These are phyloP conservation scores for Pleurotus sapidus DNA, from an alignment of 768 basidiomycete species.

Conservation along the genomic window DNA sequence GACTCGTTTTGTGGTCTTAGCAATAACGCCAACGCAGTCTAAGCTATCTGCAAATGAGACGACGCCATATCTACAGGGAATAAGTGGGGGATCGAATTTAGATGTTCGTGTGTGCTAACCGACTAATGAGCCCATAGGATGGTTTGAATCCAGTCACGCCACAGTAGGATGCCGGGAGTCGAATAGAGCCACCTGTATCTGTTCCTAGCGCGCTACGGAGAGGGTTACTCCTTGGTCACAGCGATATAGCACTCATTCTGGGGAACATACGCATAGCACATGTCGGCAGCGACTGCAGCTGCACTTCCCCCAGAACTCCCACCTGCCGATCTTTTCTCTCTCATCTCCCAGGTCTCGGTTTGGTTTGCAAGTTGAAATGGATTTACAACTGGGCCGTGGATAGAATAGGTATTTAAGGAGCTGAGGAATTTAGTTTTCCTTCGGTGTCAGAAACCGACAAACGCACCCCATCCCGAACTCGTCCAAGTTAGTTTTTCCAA, in stretches of 20 bases:
- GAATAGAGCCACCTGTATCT: slow-evolving; percentile 93
- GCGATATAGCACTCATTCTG: too few species aligned
- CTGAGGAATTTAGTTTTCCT: slow-evolving; percentile 29
- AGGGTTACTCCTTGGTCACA: too few species aligned
- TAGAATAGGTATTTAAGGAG: slow-evolving; percentile 73
- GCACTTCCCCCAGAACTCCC: slow-evolving; percentile 96
- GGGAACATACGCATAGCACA: slow-evolving; percentile 76
- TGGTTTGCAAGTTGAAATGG: slow-evolving; percentile 43
- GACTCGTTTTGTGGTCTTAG: slow-evolving; percentile 45
- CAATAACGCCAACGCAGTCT: slow-evolving; percentile 90
- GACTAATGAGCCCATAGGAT: slow-evolving; percentile 87
- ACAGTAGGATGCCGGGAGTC: slow-evolving; percentile 93
- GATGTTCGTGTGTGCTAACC: slow-evolving; percentile 39
- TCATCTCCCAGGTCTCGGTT: slow-evolving; percentile 18
- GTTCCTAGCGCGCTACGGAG: slow-evolving; percentile 77
- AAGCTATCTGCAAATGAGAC: slow-evolving; percentile 93
- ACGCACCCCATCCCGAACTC: slow-evolving; percentile 98
- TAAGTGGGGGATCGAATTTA: background rate
- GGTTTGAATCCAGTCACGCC: slow-evolving; percentile 92
- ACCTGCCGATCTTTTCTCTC: slow-evolving; percentile 67
- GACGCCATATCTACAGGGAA: slow-evolving; percentile 70
- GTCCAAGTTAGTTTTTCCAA: slow-evolving; percentile 94
- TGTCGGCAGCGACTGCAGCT: slow-evolving; percentile 82
- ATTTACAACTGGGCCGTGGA: slow-evolving; percentile 79
- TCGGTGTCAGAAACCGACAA: background rate